Evolutionary conservation across 176 grass and related monocot genomes (phyloP), one percentile per base, ranked within the genome.

Genomic region (Carex littledalei): DNA sequence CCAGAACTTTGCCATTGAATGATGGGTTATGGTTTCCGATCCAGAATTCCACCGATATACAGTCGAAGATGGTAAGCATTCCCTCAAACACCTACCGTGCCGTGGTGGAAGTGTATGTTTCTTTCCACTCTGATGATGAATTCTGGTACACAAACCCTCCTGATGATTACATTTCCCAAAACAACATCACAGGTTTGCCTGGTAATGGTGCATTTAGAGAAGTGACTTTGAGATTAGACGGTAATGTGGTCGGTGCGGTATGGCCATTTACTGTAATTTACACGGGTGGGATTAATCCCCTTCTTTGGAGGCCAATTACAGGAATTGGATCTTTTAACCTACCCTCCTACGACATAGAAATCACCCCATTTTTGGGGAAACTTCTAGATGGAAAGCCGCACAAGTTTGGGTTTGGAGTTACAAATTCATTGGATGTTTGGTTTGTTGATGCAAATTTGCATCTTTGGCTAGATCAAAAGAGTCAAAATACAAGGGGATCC

Each of bases 211-310:
- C 94, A 31, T 97, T 97, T 84, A 93, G 94, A 39, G 94, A 97
- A 86, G 90, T 94, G 74, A 90, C 29, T 4, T 81, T 92, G 12
- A 57, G 15, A 50, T 67, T 94, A 47, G 94, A 97, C 31, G 90
- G 87, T 0, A 64, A 88, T 31, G 43, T 97, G 83, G 86, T 91
- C 37, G 94, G 92, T 56, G 89, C 90, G 41, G 89, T 91, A 31
- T 97, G 94, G 94, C 94, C 94, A 49, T 97, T 94, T 80, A 93
- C 94, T 0, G 92, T 97, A 29, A 84, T 97, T 29, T 92, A 92
- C 81, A 97, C 94, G 0, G 94, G 94, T 2, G 94, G 92, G 17
- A 31, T 97, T 9, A 88, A 84, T 78, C 81, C 92, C 3, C 32
- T 92, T 15, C 89, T 97, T 10, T 97, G 94, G 94, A 87, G 67